Percentiles rank a stretch among this genome's conserved stretches.
Evolutionary conservation across 2,329 filamentous ascomycete species (phyloP).

Genomic region (Apiospora saccharicola): DNA sequence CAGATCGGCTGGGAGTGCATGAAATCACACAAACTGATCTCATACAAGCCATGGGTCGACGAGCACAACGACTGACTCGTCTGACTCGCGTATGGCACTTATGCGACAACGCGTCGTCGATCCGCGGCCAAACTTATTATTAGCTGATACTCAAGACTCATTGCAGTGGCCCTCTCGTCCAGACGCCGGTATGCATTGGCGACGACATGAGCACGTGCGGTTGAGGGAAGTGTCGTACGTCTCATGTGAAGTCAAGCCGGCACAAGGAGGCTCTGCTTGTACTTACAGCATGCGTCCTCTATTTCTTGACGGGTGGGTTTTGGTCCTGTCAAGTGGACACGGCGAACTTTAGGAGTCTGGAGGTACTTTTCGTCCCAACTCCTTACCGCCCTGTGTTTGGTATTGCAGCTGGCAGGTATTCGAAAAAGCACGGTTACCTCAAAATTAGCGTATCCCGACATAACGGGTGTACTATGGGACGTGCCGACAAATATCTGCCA

Average conservation of each 20-base stretch:
- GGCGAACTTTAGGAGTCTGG: background rate
- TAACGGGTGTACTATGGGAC: slow-evolving; percentile 30
- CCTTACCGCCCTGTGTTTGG: background rate
- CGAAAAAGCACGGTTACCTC: slow-evolving; percentile 10
- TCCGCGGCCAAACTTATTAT: slow-evolving; percentile 11
- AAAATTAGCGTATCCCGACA: slow-evolving; percentile 29
- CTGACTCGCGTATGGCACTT: slow-evolving; percentile 16
- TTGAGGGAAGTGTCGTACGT: background rate
- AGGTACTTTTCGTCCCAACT: slow-evolving; percentile 16
- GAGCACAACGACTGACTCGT: slow-evolving; percentile 24
- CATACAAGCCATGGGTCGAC: slow-evolving; percentile 27
- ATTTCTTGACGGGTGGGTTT: background rate
- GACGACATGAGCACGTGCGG: slow-evolving; percentile 1
- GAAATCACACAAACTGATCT: slow-evolving; percentile 27
- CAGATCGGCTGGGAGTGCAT: slow-evolving; percentile 26
- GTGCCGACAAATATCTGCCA: slow-evolving; percentile 25
- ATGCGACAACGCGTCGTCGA: slow-evolving; percentile 15
- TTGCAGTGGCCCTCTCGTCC: slow-evolving; percentile 4
- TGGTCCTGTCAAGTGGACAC: slow-evolving; percentile 10
- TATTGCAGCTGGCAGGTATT: slow-evolving; percentile 6
- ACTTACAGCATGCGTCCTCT: background rate
- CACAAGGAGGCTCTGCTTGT: slow-evolving; percentile 5
- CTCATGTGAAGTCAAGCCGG: background rate
- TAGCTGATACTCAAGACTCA: background rate
- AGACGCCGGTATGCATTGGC: background rate